Percentiles rank a stretch among this genome's conserved stretches.
Evolutionary conservation across 805 yeast species (phyloP).

Genomic region (Ogataea corticis): DNA sequence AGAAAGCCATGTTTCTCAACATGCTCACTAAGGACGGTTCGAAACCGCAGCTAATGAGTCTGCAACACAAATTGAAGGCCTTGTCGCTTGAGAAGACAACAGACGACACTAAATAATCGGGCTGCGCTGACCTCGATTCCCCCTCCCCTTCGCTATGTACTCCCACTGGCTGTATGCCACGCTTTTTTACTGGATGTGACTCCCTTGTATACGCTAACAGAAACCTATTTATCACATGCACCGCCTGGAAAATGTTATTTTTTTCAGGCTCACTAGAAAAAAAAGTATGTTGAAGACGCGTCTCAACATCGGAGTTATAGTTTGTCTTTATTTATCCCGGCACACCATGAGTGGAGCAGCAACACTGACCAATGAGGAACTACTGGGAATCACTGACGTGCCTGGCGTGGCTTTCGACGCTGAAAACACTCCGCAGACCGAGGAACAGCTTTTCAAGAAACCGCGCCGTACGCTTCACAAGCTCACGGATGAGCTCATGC

Average conservation of each 20-base stretch:
- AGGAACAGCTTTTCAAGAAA: conserved; percentile 10
- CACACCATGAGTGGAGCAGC: conserved; percentile 15
- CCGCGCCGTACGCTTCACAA: conserved; percentile 39
- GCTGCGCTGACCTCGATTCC: no score
- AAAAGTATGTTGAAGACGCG: not conserved
- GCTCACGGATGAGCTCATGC: conserved; percentile 51
- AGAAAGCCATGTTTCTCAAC: conserved; percentile 13
- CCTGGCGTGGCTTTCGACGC: not conserved
- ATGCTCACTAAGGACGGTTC: not conserved
- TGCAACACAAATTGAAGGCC: conserved; percentile 18
- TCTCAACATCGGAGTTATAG: not conserved
- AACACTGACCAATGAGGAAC: conserved; percentile 28
- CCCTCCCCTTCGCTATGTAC: no score
- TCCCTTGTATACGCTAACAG: no score
- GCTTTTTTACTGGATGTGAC: no score
- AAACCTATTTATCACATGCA: no score
- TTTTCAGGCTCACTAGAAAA: no score
- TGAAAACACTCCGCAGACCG: not conserved
- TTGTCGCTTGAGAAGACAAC: conserved; percentile 11
- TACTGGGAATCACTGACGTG: conserved; percentile 28
- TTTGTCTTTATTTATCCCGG: not conserved
- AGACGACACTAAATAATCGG: not conserved
- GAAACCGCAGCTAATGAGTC: conserved; percentile 2
- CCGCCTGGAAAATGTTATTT: no score
- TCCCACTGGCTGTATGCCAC: no score